Percentiles rank a stretch among this genome's conserved stretches.
These are phyloP conservation scores for Chrysophaeum taylorii DNA, from an alignment of 352 stramenopile species.

Conservation along the genomic window DNA sequence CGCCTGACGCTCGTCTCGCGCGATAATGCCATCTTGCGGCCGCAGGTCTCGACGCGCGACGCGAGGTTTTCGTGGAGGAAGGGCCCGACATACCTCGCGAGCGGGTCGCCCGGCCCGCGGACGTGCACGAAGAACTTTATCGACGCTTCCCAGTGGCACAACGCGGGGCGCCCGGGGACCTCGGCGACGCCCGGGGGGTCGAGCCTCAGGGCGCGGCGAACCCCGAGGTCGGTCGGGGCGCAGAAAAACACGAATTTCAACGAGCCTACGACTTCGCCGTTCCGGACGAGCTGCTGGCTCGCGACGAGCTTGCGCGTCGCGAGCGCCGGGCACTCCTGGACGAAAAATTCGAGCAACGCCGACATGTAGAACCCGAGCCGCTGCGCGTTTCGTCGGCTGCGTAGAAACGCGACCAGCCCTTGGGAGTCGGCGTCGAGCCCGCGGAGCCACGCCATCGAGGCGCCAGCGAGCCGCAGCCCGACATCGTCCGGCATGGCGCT, in stretches of 20 bases:
- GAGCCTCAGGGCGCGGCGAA: not conserved
- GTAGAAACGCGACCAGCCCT: not conserved
- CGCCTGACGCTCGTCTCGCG: not conserved
- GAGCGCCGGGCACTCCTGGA: not conserved
- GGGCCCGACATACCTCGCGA: not conserved
- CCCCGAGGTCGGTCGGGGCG: not conserved
- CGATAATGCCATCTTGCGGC: not conserved
- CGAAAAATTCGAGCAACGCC: not conserved
- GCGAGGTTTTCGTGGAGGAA: conserved; percentile 5
- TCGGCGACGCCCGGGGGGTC: not conserved
- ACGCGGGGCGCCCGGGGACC: not conserved
- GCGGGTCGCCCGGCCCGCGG: not conserved
- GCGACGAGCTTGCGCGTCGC: not conserved
- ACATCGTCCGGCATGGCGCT: not conserved
- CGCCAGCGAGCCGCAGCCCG: not conserved
- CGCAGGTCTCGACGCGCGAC: not conserved
- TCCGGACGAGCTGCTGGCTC: not conserved
- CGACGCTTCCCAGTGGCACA: not conserved
- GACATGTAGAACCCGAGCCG: not conserved
- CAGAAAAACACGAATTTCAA: conserved; percentile 4
- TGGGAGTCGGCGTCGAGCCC: not conserved
- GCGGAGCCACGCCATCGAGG: not conserved
- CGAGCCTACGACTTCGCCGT: not conserved
- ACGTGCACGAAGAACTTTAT: conserved; percentile 10
- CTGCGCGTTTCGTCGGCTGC: not conserved